phyloP scores from a whole-genome alignment of 2,329 filamentous ascomycete species.

The Elsinoe perseae region DNA sequence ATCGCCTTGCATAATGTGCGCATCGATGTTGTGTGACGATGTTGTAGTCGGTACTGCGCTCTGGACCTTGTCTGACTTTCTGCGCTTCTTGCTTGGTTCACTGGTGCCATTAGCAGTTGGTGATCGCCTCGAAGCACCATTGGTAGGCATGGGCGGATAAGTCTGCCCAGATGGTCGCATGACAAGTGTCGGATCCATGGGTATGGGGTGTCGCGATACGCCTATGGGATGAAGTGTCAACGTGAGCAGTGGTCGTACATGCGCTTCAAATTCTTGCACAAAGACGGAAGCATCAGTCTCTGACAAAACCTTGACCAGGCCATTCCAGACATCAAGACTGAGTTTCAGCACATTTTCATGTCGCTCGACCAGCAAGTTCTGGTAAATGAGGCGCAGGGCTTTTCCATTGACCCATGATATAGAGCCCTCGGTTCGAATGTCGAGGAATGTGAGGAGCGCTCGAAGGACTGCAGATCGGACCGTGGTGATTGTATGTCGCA shows the following conservation, averaged over 20 bases:
- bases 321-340: constrained; percentile 80
- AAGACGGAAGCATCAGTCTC: constrained; percentile 55
- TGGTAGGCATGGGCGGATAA: constrained; percentile 51
- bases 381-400: constrained; percentile 80
- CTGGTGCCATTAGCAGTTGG: constrained; percentile 44
- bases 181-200: constrained; percentile 84
- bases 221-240: constrained; percentile 87
- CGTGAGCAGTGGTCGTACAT: constrained; percentile 73
- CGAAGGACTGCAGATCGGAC: constrained; percentile 89
- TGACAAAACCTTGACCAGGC: constrained; percentile 63
- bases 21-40: constrained; percentile 89
- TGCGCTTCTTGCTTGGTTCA: constrained; percentile 64
- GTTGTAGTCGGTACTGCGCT: constrained; percentile 53
- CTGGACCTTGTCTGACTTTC: constrained; percentile 71
- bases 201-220: constrained; percentile 79
- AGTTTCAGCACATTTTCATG: constrained; percentile 74
- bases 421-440: constrained; percentile 69
- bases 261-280: constrained; percentile 62
- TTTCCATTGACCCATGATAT: constrained; percentile 90
- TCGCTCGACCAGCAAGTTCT: constrained; percentile 89
- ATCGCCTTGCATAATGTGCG: constrained; percentile 95
- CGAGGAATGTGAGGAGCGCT: constrained; percentile 85
- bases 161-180: constrained; percentile 86
- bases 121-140: constrained; percentile 33
- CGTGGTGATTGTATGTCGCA: constrained; percentile 93